Evolutionary conservation across 257 asterid genomes (phyloP).

Genomic region (Misopates orontium): DNA sequence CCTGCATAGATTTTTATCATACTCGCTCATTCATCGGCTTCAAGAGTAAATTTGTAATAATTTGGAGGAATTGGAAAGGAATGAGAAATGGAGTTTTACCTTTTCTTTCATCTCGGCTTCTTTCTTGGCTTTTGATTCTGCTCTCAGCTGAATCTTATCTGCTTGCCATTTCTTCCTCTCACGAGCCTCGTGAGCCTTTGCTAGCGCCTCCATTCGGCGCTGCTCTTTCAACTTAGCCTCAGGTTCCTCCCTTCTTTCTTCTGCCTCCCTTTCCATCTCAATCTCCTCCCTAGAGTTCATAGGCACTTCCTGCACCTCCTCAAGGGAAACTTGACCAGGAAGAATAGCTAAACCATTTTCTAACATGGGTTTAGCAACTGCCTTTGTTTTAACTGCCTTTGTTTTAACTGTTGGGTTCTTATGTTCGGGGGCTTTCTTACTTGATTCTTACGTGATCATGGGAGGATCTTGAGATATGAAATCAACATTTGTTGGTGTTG

Average conservation of each 20-base stretch:
- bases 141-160: conserved; percentile 73
- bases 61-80: not conserved
- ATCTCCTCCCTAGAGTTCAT: conserved; percentile 52
- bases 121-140: conserved; percentile 70
- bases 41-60: not conserved
- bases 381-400: conserved; percentile 23
- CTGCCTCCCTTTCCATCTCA: conserved; percentile 57
- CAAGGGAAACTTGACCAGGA: conserved; percentile 30
- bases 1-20: conserved; percentile 49
- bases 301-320: conserved; percentile 40
- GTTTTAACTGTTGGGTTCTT: conserved; percentile 39
- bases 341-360: conserved; percentile 32
- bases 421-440: conserved; percentile 32
- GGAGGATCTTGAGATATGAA: conserved; percentile 35
- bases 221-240: conserved; percentile 77
- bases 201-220: conserved; percentile 66
- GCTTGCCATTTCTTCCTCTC: conserved; percentile 84
- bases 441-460: conserved; percentile 25
- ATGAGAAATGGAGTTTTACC: conserved; percentile 39
- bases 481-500: conserved; percentile 35
- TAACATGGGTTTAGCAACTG: conserved; percentile 27
- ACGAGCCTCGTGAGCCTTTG: conserved; percentile 81
- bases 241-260: conserved; percentile 50
- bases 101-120: conserved; percentile 89
- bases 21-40: not conserved